A percentile compares a stretch with the other conserved stretches of the same genome.
These are phyloP conservation scores for Pezicula radicicola DNA, from an alignment of 2,329 filamentous ascomycete genomes.

Conservation along the genomic window DNA sequence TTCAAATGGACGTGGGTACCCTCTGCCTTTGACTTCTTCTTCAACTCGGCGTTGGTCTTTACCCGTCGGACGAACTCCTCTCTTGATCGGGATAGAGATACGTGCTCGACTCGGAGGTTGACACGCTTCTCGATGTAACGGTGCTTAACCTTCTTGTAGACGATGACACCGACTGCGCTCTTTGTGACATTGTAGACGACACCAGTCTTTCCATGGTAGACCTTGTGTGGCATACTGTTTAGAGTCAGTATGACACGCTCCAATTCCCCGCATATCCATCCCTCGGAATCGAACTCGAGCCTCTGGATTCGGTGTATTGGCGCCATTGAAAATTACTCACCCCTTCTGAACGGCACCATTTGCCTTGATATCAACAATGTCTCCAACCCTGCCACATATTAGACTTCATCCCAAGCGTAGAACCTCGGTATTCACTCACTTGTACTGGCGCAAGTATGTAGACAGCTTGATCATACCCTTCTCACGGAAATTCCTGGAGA, in stretches of 20 bases:
- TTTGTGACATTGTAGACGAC: slow-evolving; percentile 99
- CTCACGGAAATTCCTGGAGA: slow-evolving; percentile 91
- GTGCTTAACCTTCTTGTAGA: slow-evolving; percentile 99
- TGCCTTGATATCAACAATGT: slow-evolving; percentile 98
- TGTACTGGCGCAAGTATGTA: slow-evolving; percentile 94
- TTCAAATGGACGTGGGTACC: slow-evolving; percentile 89
- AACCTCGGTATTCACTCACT: slow-evolving; percentile 48
- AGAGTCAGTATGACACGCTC: slow-evolving; percentile 10
- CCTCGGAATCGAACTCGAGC: too few species aligned
- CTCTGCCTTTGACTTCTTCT: slow-evolving; percentile 88
- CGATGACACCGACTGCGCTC: slow-evolving; percentile 95
- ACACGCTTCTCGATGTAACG: slow-evolving; percentile 99
- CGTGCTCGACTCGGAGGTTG: slow-evolving; percentile 98
- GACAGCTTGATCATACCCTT: slow-evolving; percentile 91
- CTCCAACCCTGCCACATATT: slow-evolving; percentile 72
- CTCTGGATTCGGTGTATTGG: slow-evolving; percentile 7
- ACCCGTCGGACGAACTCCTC: slow-evolving; percentile 96
- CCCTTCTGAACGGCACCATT: slow-evolving; percentile 99
- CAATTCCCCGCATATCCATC: not conserved
- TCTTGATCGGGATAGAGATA: slow-evolving; percentile 88
- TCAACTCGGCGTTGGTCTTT: slow-evolving; percentile 92
- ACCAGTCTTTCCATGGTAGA: slow-evolving; percentile 99
- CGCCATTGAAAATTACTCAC: slow-evolving; percentile 53
- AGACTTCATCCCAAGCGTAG: slow-evolving; percentile 30
- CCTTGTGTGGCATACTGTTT: slow-evolving; percentile 92